Base-by-base conservation (phyloP, 176 grass and related monocot genomes). In the Oryza glaberrima region DNA sequence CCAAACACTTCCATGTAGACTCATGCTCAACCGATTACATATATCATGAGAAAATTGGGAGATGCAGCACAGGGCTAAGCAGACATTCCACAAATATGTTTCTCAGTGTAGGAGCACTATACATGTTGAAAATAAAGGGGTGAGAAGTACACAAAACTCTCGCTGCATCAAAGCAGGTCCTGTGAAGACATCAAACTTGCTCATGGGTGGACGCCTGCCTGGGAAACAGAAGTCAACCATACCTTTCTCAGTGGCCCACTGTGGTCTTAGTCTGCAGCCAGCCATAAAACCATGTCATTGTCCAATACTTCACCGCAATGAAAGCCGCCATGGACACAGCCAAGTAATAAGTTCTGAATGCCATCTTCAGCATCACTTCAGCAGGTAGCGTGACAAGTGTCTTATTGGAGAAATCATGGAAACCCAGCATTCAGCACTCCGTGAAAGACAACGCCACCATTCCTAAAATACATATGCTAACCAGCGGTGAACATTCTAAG, bases 211-310 rank as follows among this genome's bases (percentile, higher is more conserved):
- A 64, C 63, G 64, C 69, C 9, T 40, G 74, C 47, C 69, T 7
- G 66, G 47, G 54, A 47, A 79, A 56, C 70, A 69, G 26, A 60
- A 64, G 71, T 58, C 19, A 61, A 41, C 49, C 14, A 82, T 81
- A 71, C 51, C 52, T 25, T 35, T 26, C 56, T 35, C 32, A 15
- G 13, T 68, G 38, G 38, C 69, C 47, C 46, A 45, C 1, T 28
- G 63, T 25, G 68, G 52, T 80, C 56, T 82, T 47, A 80, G 43
- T 75, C 67, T 82, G 56, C 77, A 82, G 66, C 12, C 66, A 36
- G 54, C 17, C 52, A 65, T 44, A 71, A 85, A 65, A 72, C 67
- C 54, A 32, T 20, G 2, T 56, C 28, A 36, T 68, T 80, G 13
- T 69, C 40, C 14, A 16, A 69, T 69, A 26, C 63, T 61, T 67